Evolutionary conservation across 495 filamentous ascomycete genomes (phyloP).

Genomic region (Lophiostoma macrostomum): DNA sequence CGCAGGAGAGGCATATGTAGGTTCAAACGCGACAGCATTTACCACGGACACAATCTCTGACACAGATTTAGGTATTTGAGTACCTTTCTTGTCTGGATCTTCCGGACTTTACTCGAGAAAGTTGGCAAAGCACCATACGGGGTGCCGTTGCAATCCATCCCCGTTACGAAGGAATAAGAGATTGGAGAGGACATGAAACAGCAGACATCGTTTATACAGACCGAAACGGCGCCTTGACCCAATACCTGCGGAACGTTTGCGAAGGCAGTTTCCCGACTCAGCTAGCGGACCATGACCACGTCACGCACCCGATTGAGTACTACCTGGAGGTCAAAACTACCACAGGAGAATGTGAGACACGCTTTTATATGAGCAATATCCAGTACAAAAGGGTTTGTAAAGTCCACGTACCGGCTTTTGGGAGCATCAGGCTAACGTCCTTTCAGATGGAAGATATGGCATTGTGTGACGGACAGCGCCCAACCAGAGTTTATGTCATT

Average conservation of each 20-base stretch:
- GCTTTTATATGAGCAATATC: neutral
- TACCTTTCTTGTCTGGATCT: neutral
- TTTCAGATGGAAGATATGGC: neutral
- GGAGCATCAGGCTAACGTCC: neutral
- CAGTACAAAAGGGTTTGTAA: neutral
- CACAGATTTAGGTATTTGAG: slow-evolving; percentile 1
- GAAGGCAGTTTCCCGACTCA: neutral
- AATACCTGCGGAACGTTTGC: neutral
- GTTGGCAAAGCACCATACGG: slow-evolving; percentile 1
- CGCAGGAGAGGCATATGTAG: slow-evolving; percentile 4
- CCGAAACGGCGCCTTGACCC: neutral
- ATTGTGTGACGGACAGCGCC: neutral
- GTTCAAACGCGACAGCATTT: no score
- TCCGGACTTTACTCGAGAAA: neutral
- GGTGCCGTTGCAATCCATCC: neutral
- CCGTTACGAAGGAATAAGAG: neutral
- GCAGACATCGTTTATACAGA: neutral
- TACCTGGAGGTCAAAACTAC: neutral
- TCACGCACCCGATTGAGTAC: neutral
- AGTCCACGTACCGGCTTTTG: neutral
- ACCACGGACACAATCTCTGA: no score
- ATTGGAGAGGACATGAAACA: neutral
- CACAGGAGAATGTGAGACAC: neutral
- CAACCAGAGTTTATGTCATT: neutral
- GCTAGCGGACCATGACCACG: neutral